phyloP scores from a whole-genome alignment of 805 yeast genomes.

The Dipodascopsis uninucleata region DNA sequence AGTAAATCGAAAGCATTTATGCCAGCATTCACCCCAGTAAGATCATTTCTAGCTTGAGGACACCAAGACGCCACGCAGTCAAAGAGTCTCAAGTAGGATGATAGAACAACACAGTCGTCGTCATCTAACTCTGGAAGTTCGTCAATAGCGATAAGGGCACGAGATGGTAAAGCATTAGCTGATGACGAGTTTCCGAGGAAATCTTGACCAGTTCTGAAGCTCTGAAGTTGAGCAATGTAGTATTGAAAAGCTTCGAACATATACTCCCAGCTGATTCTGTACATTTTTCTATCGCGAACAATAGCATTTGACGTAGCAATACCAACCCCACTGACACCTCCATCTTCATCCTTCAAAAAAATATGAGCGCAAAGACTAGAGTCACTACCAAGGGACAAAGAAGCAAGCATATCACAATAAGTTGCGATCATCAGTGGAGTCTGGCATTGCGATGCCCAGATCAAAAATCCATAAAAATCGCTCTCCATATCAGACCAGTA shows the following conservation, averaged over 20 bases:
- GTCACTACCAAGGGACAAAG: conserved; percentile 60
- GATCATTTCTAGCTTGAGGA: conserved; percentile 35
- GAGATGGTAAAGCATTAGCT: conserved; percentile 7
- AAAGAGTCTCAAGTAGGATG: conserved; percentile 69
- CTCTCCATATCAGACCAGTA: conserved; percentile 71
- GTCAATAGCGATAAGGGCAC: conserved; percentile 21
- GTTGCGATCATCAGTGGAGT: conserved; percentile 73
- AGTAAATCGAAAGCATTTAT: conserved; percentile 36
- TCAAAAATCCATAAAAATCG: conserved; percentile 71
- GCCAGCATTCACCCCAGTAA: conserved; percentile 19
- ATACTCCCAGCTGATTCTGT: conserved; percentile 50
- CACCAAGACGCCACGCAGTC: conserved; percentile 49
- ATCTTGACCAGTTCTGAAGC: conserved; percentile 14
- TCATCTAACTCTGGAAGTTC: conserved; percentile 64
- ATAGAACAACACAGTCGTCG: conserved; percentile 69
- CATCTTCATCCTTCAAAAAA: conserved; percentile 38
- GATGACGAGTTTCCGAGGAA: conserved; percentile 13
- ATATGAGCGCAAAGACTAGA: conserved; percentile 52
- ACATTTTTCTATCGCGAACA: conserved; percentile 17
- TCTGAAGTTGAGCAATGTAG: conserved; percentile 45
- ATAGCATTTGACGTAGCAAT: conserved; percentile 30
- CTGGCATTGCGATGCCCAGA: conserved; percentile 82
- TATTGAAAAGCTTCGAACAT: conserved; percentile 53
- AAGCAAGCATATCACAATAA: conserved; percentile 72
- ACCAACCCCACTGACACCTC: not conserved